These are phyloP conservation scores for Hymenoscyphus infarciens DNA, from an alignment of 2,329 filamentous ascomycete species.

Conservation along the genomic window DNA sequence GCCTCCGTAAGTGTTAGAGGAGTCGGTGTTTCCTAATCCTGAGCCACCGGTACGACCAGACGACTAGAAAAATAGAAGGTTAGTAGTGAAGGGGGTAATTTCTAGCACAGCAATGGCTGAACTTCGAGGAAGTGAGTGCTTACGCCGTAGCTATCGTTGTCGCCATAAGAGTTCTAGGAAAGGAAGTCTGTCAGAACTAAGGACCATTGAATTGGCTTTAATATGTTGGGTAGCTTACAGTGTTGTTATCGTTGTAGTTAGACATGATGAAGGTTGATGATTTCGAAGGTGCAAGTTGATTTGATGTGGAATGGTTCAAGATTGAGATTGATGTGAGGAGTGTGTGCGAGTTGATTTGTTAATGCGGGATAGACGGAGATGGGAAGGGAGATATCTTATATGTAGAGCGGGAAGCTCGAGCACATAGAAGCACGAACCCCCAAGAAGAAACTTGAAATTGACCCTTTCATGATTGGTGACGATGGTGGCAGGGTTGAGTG, in stretches of 20 bases:
- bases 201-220: slow-evolving; percentile 14
- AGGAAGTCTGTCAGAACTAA: slow-evolving; percentile 24
- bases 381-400: slow-evolving; percentile 7
- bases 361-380: neutral
- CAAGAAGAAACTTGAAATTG: neutral
- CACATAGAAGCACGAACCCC: neutral
- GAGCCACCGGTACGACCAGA: neutral
- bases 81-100: neutral
- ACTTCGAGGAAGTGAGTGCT: slow-evolving; percentile 2
- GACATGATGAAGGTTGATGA: slow-evolving; percentile 29
- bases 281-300: slow-evolving; percentile 13
- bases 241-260: slow-evolving; percentile 34
- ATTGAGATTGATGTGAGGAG: neutral
- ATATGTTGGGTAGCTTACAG: slow-evolving; percentile 22
- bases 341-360: slow-evolving; percentile 1
- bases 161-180: slow-evolving; percentile 23
- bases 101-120: slow-evolving; percentile 1
- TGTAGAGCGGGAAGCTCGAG: neutral
- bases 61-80: neutral
- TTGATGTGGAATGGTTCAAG: neutral
- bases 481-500: slow-evolving; percentile 2
- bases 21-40: slow-evolving; percentile 21
- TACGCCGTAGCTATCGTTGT: slow-evolving; percentile 24
- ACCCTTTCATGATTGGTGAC: neutral
- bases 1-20: slow-evolving; percentile 22